Evolutionary conservation across 345 rosid genomes (phyloP).

Genomic region (Aurinia saxatilis): DNA sequence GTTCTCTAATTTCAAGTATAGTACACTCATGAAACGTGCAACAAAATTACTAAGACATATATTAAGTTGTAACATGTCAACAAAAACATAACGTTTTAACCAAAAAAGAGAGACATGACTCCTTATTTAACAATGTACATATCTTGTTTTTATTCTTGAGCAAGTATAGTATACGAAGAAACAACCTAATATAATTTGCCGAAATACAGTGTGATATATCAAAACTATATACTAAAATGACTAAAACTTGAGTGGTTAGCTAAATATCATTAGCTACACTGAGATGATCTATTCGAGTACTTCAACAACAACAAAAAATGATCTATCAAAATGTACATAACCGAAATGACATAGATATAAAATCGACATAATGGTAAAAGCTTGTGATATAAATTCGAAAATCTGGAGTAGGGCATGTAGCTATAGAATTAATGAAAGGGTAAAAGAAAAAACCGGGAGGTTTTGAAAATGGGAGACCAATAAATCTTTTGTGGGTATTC

Average conservation of each 20-base stretch:
- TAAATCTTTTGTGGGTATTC: constrained; percentile 10
- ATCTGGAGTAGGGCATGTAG: constrained; percentile 6
- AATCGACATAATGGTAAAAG: background rate
- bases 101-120: too few species aligned
- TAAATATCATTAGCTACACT: too few species aligned
- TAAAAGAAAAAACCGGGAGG: constrained; percentile 2
- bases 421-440: constrained; percentile 9
- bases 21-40: background rate
- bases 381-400: background rate
- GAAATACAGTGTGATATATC: too few species aligned
- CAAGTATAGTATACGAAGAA: too few species aligned
- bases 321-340: background rate
- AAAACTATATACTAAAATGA: too few species aligned
- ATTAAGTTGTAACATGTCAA: background rate
- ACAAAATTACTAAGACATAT: background rate
- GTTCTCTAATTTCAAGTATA: background rate
- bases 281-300: too few species aligned
- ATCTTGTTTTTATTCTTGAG: too few species aligned
- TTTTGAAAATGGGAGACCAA: constrained; percentile 32
- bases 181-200: too few species aligned
- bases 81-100: too few species aligned
- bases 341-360: too few species aligned
- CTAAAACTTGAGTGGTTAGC: too few species aligned
- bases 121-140: too few species aligned
- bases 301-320: background rate